A percentile compares a stretch with the other conserved stretches of the same genome.
These are phyloP conservation scores for Stephania japonica DNA, from an alignment of 164 flowering plant species.

Conservation along the genomic window DNA sequence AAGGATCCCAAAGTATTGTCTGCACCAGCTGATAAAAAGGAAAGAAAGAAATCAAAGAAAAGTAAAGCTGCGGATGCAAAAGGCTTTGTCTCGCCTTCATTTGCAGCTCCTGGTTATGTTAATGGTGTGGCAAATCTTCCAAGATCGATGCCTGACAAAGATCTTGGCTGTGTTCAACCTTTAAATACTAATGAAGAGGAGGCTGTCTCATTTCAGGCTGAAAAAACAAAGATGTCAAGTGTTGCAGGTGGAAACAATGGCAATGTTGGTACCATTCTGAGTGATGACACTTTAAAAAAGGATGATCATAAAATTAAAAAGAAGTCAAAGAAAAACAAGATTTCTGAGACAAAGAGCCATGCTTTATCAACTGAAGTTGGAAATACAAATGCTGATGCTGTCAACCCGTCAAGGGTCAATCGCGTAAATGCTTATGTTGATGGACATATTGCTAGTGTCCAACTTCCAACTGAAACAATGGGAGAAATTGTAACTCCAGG, in stretches of 20 bases:
- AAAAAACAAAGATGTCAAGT: constrained; percentile 9
- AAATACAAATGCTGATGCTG: background rate
- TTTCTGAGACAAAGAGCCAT: constrained; percentile 12
- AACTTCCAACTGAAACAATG: background rate
- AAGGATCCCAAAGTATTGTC: background rate
- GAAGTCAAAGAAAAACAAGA: constrained; percentile 29
- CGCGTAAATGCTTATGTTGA: background rate
- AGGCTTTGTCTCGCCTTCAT: background rate
- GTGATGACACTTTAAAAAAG: constrained; percentile 8
- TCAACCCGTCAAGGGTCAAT: background rate
- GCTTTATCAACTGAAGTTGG: constrained; percentile 7
- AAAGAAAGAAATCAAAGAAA: constrained; percentile 14
- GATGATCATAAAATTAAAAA: constrained; percentile 24
- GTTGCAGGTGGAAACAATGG: background rate
- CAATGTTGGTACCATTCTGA: background rate
- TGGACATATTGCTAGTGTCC: background rate
- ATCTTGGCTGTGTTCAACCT: background rate
- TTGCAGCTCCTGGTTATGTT: constrained; percentile 6
- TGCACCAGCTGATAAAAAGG: constrained; percentile 5
- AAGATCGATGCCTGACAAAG: constrained; percentile 11
- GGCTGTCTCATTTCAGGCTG: constrained; percentile 7
- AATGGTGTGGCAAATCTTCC: constrained; percentile 12
- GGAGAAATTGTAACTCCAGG: background rate
- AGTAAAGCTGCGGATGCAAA: constrained; percentile 13
- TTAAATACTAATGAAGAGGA: constrained; percentile 11